Evolutionary conservation across 805 yeast species (phyloP), one percentile per base, ranked within the genome.

Genomic region (Wickerhamiella musiphila): DNA sequence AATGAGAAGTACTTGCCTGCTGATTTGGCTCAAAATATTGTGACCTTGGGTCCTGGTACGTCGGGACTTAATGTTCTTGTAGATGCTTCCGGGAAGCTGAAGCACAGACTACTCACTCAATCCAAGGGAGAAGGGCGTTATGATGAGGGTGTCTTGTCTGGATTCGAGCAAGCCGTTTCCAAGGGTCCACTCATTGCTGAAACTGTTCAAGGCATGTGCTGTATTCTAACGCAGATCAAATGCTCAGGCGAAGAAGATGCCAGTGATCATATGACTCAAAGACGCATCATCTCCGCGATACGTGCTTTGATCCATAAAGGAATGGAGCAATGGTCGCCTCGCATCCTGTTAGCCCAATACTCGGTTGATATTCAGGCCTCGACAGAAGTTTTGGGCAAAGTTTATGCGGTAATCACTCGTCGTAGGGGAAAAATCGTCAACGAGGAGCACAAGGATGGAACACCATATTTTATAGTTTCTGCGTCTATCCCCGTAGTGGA

Each of bases 371-470:
- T 90, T 42, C 99, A 90, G 55, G 90, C 96, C 0, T 68, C 93
- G 2, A 71, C 94, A 0, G 98, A 90, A 41, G 95, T 82, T 0
- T 60, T 90, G 32, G 98, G 99, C 26, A 82, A 79, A 50, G 96
- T 90, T 0, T 90, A 90, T 49, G 90, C 83, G 0, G 96, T 86
- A 13, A 81, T 90, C 16, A 94, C 92, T 41, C 71, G 71, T 46
- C 66, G 94, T 46, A 74, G 78, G 24, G 99, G 99, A 18, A 58
- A 68, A 32, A 78, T 90, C 35, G 66, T 76, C 2, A 69, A 83
- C 4, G 99, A 90, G 54, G 98, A 90, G 51, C 73, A 90, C 81
- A 84, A 90, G 48, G 98, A 90, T 51, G 99, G 99, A 7, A 90
- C 98, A 0, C 94, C 96, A 14, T 83, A 86, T 46, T 90, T 90